Evolutionary conservation across 345 rosid species (phyloP).

Genomic region (Gossypioides kirkii): DNA sequence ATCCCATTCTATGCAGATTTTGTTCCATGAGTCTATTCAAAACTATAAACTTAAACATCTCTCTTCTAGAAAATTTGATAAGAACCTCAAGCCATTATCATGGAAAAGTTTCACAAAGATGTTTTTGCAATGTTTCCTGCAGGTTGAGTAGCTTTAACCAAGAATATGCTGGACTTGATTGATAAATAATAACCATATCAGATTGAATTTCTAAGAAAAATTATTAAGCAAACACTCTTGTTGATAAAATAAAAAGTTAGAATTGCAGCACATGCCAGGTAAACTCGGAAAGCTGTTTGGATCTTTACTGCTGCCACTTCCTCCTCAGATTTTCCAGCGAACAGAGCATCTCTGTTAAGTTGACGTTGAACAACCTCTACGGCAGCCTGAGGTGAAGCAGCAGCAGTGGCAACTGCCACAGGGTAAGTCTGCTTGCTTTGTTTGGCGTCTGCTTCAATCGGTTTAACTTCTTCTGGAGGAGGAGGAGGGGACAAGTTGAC

Average conservation of each 20-base stretch:
- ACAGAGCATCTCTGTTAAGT: constrained; percentile 25
- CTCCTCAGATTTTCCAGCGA: constrained; percentile 60
- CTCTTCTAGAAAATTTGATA: background rate
- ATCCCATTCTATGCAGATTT: background rate
- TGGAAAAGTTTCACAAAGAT: no score
- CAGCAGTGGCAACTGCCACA: constrained; percentile 21
- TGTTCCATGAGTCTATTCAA: background rate
- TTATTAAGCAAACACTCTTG: background rate
- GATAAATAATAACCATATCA: no score
- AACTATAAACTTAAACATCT: background rate
- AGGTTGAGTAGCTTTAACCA: no score
- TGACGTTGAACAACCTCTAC: constrained; percentile 36
- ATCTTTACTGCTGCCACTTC: constrained; percentile 85
- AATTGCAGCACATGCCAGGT: constrained; percentile 45
- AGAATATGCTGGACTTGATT: no score
- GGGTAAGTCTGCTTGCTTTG: constrained; percentile 27
- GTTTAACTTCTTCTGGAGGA: constrained; percentile 43
- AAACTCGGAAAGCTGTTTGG: constrained; percentile 84
- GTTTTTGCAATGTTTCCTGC: no score
- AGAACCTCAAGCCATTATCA: no score
- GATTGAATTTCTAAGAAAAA: background rate
- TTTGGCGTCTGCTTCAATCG: constrained; percentile 41
- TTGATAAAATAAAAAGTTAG: background rate
- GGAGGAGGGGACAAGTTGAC: constrained; percentile 32
- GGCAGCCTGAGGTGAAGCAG: constrained; percentile 28